phyloP scores from a whole-genome alignment of 2,329 filamentous ascomycete species.

The Cytospora schulzeri region DNA sequence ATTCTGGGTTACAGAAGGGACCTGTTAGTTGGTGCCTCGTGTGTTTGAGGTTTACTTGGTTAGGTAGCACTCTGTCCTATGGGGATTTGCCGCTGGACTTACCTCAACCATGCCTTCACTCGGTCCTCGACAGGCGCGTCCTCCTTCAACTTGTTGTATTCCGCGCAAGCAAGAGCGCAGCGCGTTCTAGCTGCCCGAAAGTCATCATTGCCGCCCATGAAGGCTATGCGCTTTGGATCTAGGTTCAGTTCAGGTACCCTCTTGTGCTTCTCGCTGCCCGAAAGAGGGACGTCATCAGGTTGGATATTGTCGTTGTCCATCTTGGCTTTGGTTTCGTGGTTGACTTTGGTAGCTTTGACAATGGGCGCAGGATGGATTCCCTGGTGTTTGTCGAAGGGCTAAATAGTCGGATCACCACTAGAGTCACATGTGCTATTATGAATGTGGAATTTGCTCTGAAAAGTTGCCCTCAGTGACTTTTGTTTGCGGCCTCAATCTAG shows the following conservation, averaged over 20 bases:
- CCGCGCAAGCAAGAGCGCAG: slow-evolving; percentile 35
- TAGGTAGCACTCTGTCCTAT: no score
- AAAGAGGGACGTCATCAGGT: neutral
- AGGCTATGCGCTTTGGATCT: slow-evolving; percentile 27
- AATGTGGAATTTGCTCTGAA: no score
- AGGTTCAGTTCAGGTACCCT: neutral
- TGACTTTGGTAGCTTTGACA: no score
- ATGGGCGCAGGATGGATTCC: no score
- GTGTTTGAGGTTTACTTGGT: no score
- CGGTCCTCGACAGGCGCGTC: slow-evolving; percentile 34
- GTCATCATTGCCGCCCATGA: slow-evolving; percentile 36
- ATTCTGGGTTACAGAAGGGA: slow-evolving; percentile 30
- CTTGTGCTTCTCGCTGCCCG: neutral
- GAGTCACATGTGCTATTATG: no score
- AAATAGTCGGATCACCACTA: no score
- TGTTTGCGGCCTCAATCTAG: no score
- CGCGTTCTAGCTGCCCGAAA: slow-evolving; percentile 35
- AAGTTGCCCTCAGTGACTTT: no score
- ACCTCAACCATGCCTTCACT: slow-evolving; percentile 35
- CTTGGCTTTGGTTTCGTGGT: neutral
- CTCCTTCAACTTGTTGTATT: slow-evolving; percentile 37
- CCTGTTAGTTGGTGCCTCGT: neutral
- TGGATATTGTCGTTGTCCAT: neutral
- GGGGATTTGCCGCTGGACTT: no score
- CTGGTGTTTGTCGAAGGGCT: neutral